A percentile compares a stretch with the other conserved stretches of the same genome.
These are phyloP conservation scores for Zymoseptoria ardabiliae DNA, from an alignment of 2,329 filamentous ascomycete genomes.

Conservation along the genomic window DNA sequence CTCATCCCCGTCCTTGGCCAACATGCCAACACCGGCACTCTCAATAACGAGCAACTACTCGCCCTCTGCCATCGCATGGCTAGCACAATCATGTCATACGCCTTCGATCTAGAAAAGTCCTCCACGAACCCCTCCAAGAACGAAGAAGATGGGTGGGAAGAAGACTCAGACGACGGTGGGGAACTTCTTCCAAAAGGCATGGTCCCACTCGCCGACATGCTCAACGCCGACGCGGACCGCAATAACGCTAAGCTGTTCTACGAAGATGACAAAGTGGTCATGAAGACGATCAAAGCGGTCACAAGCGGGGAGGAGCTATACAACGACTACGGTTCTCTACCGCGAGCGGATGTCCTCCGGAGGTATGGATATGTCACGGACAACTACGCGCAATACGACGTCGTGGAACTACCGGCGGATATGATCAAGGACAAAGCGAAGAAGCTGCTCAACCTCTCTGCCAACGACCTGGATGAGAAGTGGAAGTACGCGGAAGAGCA, in stretches of 20 bases:
- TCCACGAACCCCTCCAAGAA: slow-evolving; percentile 47
- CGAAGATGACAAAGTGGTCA: slow-evolving; percentile 55
- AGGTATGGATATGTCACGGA: slow-evolving; percentile 82
- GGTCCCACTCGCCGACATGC: slow-evolving; percentile 82
- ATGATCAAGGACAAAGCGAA: slow-evolving; percentile 46
- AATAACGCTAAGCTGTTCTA: slow-evolving; percentile 69
- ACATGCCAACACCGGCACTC: slow-evolving; percentile 31
- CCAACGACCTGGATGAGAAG: slow-evolving; percentile 19
- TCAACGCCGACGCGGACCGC: slow-evolving; percentile 75
- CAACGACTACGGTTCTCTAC: slow-evolving; percentile 83
- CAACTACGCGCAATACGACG: slow-evolving; percentile 70
- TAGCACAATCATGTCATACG: slow-evolving; percentile 85
- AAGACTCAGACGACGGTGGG: slow-evolving; percentile 41
- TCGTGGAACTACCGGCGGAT: slow-evolving; percentile 66
- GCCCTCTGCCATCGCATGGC: slow-evolving; percentile 69
- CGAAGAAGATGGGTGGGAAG: slow-evolving; percentile 42
- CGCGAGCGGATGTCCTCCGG: slow-evolving; percentile 72
- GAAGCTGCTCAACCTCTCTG: slow-evolving; percentile 6
- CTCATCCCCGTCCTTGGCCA: slow-evolving; percentile 47
- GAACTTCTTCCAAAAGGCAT: slow-evolving; percentile 60
- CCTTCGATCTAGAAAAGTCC: slow-evolving; percentile 66
- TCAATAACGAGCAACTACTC: slow-evolving; percentile 43
- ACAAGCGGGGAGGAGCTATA: slow-evolving; percentile 66
- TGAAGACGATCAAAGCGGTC: slow-evolving; percentile 64
- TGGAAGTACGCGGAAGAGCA: slow-evolving; percentile 53